Evolutionary conservation across 805 yeast genomes (phyloP).

Genomic region (Starmerella stigmatis): DNA sequence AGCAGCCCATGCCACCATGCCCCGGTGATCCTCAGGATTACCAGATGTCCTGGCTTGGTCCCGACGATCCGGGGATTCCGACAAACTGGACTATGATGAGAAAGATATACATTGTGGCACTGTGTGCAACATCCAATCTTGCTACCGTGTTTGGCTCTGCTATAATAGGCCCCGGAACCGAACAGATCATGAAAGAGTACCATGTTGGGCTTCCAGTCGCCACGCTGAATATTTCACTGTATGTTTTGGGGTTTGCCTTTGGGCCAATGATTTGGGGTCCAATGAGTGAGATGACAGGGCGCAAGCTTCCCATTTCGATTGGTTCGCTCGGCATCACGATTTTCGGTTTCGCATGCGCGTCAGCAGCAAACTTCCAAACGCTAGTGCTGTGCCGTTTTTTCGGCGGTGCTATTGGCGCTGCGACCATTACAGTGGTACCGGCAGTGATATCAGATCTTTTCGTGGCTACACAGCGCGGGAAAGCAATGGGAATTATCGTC

Average conservation of each 20-base stretch:
- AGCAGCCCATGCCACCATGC: neutral
- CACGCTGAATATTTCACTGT: slow-evolving; percentile 63
- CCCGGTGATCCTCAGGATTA: slow-evolving; percentile 16
- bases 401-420: slow-evolving; percentile 71
- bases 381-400: slow-evolving; percentile 61
- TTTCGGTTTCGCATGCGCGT: slow-evolving; percentile 20
- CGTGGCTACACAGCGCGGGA: slow-evolving; percentile 17
- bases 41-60: slow-evolving; percentile 21
- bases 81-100: slow-evolving; percentile 39
- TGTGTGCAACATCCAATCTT: slow-evolving; percentile 53
- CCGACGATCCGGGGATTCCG: slow-evolving; percentile 45
- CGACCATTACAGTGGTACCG: slow-evolving; percentile 32
- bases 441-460: slow-evolving; percentile 20
- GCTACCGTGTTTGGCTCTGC: slow-evolving; percentile 51
- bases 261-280: slow-evolving; percentile 92
- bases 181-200: slow-evolving; percentile 39
- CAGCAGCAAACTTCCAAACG: slow-evolving; percentile 20
- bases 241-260: slow-evolving; percentile 80
- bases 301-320: slow-evolving; percentile 45
- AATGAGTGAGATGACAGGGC: slow-evolving; percentile 61
- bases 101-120: slow-evolving; percentile 7
- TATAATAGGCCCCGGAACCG: slow-evolving; percentile 45
- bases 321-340: slow-evolving; percentile 36
- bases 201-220: slow-evolving; percentile 59
- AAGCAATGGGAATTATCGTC: slow-evolving; percentile 13